Conservation (phyloP, 768 basidiomycete species). For the Phylloporus rhodoxanthus region DNA sequence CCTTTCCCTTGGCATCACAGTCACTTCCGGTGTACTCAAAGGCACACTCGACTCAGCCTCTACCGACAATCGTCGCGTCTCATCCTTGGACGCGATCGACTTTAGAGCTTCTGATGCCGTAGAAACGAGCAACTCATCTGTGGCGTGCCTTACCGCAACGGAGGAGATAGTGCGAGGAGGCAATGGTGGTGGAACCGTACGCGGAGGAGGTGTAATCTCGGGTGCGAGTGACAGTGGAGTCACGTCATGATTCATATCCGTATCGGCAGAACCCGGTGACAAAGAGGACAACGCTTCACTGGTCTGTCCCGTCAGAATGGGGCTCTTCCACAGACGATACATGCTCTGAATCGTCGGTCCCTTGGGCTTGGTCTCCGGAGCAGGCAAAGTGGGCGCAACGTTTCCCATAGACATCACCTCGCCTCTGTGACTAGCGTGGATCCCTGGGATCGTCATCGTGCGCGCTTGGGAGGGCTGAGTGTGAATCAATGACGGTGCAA, state of each 20-base stretch:
- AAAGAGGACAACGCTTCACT: constrained; percentile 8
- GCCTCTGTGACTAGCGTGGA: constrained; percentile 78
- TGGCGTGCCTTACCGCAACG: constrained; percentile 26
- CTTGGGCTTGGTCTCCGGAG: constrained; percentile 35
- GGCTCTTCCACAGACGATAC: constrained; percentile 71
- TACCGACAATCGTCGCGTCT: constrained; percentile 25
- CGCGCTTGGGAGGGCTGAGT: constrained; percentile 69
- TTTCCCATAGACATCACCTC: constrained; percentile 85
- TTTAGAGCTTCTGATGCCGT: constrained; percentile 53
- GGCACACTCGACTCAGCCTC: constrained; percentile 13
- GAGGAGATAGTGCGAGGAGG: constrained; percentile 39
- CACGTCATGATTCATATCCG: constrained; percentile 25
- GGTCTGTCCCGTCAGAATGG: constrained; percentile 31
- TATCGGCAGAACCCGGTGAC: constrained; percentile 10
- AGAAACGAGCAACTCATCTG: constrained; percentile 25
- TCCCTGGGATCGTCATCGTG: constrained; percentile 83
- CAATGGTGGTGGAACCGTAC: constrained; percentile 33
- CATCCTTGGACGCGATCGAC: constrained; percentile 48
- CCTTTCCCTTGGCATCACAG: constrained; percentile 13
- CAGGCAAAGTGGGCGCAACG: constrained; percentile 44
- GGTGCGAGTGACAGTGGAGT: constrained; percentile 25
- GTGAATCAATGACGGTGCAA: constrained; percentile 49
- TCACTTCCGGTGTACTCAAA: constrained; percentile 4
- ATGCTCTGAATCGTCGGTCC: constrained; percentile 59
- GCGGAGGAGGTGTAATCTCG: constrained; percentile 21